These are phyloP conservation scores for Hanseniaspora singularis DNA, from an alignment of 805 yeast genomes.

Conservation along the genomic window DNA sequence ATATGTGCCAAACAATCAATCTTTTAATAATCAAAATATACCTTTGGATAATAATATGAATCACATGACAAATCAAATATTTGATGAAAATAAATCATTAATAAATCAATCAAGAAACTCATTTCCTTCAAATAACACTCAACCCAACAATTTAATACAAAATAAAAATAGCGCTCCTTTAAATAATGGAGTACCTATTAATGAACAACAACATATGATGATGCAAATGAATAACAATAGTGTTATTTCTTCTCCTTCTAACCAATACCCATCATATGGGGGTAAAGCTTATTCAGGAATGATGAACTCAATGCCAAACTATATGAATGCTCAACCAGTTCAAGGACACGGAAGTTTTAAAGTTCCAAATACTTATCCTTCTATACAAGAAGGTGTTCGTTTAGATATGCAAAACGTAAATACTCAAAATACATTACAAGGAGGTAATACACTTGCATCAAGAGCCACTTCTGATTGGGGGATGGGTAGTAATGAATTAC, in stretches of 20 bases:
- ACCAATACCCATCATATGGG: no score
- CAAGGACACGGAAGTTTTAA: no score
- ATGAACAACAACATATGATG: neutral
- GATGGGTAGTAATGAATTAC: neutral
- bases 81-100: no score
- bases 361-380: no score
- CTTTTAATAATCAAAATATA: neutral
- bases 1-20: neutral
- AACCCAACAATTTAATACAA: no score
- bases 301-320: neutral
- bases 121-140: neutral
- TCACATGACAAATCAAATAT: neutral
- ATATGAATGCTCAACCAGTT: neutral
- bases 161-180: neutral
- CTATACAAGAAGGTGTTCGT: slow-evolving; percentile 1
- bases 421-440: no score
- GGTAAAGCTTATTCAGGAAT: no score
- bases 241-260: neutral
- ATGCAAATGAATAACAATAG: neutral
- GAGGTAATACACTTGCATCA: no score
- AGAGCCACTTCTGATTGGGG: slow-evolving; percentile 2
- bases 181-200: neutral
- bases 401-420: neutral
- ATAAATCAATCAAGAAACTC: neutral
- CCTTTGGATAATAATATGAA: neutral